These are phyloP conservation scores for Diaporthe citriasiana DNA, from an alignment of 2,329 filamentous ascomycete species.

Conservation along the genomic window DNA sequence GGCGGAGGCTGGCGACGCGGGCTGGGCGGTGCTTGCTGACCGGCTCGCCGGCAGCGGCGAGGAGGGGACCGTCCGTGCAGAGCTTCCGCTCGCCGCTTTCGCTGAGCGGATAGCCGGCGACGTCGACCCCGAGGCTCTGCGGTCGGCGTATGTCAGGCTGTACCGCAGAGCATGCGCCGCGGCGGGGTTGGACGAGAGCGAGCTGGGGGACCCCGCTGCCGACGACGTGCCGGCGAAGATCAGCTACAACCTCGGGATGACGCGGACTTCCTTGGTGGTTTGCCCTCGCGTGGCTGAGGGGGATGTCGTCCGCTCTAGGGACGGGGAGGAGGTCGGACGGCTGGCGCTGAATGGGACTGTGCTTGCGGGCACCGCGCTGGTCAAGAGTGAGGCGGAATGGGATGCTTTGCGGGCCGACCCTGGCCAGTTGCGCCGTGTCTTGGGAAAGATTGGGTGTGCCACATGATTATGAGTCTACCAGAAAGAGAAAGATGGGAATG, in stretches of 20 bases:
- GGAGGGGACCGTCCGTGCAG: not conserved
- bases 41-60: conserved; percentile 46
- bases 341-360: conserved; percentile 73
- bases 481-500: not conserved
- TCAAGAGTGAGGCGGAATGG: conserved; percentile 72
- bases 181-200: conserved; percentile 37
- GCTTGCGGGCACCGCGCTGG: conserved; percentile 74
- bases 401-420: conserved; percentile 62
- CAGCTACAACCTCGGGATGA: conserved; percentile 76
- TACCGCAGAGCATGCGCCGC: conserved; percentile 62
- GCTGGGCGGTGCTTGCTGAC: conserved; percentile 67
- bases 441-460: conserved; percentile 56
- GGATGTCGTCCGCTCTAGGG: conserved; percentile 46
- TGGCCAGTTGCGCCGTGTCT: conserved; percentile 54
- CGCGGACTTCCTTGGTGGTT: conserved; percentile 65
- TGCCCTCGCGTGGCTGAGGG: conserved; percentile 70
- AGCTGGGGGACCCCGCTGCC: conserved; percentile 42
- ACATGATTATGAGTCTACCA: not conserved
- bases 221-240: conserved; percentile 62
- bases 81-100: conserved; percentile 62
- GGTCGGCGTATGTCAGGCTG: conserved; percentile 61
- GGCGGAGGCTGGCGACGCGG: not conserved
- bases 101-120: conserved; percentile 48
- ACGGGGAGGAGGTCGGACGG: conserved; percentile 53
- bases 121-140: conserved; percentile 51